These are phyloP conservation scores for Kodamaea fukazawae DNA, from an alignment of 805 yeast genomes.

Conservation along the genomic window DNA sequence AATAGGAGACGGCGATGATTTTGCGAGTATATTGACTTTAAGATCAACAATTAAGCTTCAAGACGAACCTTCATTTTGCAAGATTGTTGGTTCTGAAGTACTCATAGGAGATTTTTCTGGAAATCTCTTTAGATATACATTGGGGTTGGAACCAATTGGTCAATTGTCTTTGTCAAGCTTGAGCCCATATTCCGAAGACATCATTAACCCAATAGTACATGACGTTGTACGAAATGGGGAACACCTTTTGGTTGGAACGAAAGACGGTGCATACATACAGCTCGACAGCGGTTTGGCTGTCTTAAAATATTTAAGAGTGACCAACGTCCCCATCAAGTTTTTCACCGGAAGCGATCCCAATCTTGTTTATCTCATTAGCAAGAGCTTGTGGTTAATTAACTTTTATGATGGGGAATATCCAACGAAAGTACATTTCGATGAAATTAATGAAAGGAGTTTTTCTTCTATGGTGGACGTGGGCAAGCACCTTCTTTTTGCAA, in stretches of 20 bases:
- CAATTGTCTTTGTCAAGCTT: not conserved
- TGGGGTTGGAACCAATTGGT: not conserved
- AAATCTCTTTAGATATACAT: not conserved
- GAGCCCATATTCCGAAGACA: conserved; percentile 8
- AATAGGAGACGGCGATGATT: conserved; percentile 2
- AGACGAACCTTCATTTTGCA: conserved; percentile 5
- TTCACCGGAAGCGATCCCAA: conserved; percentile 16
- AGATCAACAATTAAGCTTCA: conserved; percentile 1
- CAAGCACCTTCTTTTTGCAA: conserved; percentile 17
- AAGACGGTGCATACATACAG: conserved; percentile 28
- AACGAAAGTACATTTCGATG: conserved; percentile 32
- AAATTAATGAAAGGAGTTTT: conserved; percentile 29
- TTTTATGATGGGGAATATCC: conserved; percentile 27
- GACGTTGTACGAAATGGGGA: conserved; percentile 13
- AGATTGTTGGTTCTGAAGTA: not conserved
- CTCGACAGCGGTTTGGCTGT: conserved; percentile 15
- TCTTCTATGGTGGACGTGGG: conserved; percentile 17
- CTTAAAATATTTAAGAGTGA: conserved; percentile 20
- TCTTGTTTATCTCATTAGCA: conserved; percentile 24
- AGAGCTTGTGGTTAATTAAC: conserved; percentile 34
- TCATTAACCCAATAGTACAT: conserved; percentile 7
- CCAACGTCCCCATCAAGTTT: conserved; percentile 27
- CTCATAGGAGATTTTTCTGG: conserved; percentile 7
- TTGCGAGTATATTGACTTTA: not conserved
- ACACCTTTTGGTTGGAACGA: conserved; percentile 28